Evolutionary conservation across 495 filamentous ascomycete species (phyloP).

Genomic region (Gamarada debralockiae): DNA sequence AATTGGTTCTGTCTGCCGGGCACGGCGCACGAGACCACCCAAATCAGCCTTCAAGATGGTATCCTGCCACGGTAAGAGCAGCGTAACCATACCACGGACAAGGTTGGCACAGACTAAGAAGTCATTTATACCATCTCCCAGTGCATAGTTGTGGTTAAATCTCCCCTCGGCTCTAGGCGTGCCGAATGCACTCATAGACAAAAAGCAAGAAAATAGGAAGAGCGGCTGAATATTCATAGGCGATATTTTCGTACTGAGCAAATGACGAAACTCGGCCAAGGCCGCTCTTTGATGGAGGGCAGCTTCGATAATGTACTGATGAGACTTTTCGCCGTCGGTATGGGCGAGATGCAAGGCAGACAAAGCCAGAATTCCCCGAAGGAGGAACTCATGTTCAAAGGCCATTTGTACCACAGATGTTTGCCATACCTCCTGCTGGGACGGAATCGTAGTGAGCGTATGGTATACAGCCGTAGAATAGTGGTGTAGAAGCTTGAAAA

Average conservation of each 20-base stretch:
- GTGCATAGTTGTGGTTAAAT: not conserved
- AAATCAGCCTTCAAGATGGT: not conserved
- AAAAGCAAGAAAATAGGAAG: not conserved
- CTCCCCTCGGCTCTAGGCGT: not conserved
- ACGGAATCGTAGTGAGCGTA: not conserved
- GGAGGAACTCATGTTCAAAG: conserved; percentile 7
- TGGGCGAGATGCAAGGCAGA: conserved; percentile 3
- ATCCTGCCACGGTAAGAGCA: not conserved
- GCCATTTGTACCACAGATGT: not conserved
- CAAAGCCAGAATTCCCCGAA: conserved; percentile 5
- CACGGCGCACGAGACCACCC: not conserved
- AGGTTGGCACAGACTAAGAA: not conserved
- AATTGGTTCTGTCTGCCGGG: not conserved
- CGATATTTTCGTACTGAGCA: not conserved
- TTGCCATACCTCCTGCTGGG: conserved; percentile 2
- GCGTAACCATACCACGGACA: not conserved
- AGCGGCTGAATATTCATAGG: not conserved
- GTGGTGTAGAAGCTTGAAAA: conserved; percentile 5
- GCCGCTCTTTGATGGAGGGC: not conserved
- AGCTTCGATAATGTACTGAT: not conserved
- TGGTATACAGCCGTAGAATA: not conserved
- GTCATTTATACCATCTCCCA: not conserved
- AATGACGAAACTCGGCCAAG: not conserved
- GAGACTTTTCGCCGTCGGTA: not conserved
- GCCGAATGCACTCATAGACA: not conserved